Percentiles rank a stretch among this genome's conserved stretches.
Evolutionary conservation across 495 filamentous ascomycete species (phyloP).

Genomic region (Elaphomyces granulatus): DNA sequence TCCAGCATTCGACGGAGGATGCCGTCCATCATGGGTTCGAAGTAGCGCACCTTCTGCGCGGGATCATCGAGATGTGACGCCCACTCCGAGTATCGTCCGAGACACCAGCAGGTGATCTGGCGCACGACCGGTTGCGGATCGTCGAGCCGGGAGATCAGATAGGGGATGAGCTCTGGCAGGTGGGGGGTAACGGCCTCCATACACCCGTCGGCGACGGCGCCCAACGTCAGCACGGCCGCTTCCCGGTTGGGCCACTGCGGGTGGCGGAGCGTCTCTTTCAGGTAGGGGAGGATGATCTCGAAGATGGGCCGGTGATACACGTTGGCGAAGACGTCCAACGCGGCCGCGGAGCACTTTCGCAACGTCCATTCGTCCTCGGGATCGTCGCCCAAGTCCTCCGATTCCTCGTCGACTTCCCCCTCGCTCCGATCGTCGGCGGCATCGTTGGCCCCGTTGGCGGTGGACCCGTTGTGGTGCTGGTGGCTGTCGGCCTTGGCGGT

Average conservation of each 20-base stretch:
- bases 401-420: constrained; percentile 68
- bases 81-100: constrained; percentile 90
- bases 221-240: constrained; percentile 86
- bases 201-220: constrained; percentile 91
- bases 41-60: constrained; percentile 56
- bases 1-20: constrained; percentile 91
- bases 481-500: constrained; percentile 32
- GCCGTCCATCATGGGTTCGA: constrained; percentile 96
- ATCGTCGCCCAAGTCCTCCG: constrained; percentile 68
- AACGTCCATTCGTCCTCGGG: constrained; percentile 93
- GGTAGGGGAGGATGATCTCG: constrained; percentile 76
- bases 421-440: constrained; percentile 39
- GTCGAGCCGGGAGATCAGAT: constrained; percentile 72
- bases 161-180: constrained; percentile 80
- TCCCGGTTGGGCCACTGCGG: constrained; percentile 86
- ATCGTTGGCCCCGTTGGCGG: constrained; percentile 24
- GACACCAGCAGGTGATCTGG: constrained; percentile 95
- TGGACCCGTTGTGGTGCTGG: constrained; percentile 34
- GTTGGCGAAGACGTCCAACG: constrained; percentile 83
- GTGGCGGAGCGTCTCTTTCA: constrained; percentile 80
- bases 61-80: constrained; percentile 60
- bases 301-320: constrained; percentile 84
- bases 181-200: constrained; percentile 81
- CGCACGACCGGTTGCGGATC: constrained; percentile 86
- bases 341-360: constrained; percentile 93